These are phyloP conservation scores for Isoetes engelmannii DNA, from an alignment of 83 land plant species.

Conservation along the genomic window DNA sequence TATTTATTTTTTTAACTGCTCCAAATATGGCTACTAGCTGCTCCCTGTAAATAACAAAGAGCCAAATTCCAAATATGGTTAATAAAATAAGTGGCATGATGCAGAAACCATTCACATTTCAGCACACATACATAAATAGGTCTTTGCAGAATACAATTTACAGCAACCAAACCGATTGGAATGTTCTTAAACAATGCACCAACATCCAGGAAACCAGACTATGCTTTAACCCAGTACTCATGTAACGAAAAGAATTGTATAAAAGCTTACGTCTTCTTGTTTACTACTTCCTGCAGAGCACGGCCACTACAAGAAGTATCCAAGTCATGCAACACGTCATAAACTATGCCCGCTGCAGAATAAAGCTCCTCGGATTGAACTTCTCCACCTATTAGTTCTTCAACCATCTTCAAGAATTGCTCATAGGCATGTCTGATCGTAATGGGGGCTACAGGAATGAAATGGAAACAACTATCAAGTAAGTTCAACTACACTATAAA, in stretches of 20 bases:
- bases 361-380: conserved; percentile 52
- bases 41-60: conserved; percentile 10
- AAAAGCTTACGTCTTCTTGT: conserved; percentile 39
- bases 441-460: conserved; percentile 42
- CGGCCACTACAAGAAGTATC: neutral
- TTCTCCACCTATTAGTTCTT: conserved; percentile 61
- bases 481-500: neutral
- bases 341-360: conserved; percentile 48
- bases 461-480: neutral
- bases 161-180: too few relatives aligned
- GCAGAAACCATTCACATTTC: too few relatives aligned
- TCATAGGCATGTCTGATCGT: conserved; percentile 58
- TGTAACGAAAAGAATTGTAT: too few relatives aligned
- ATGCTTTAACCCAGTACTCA: too few relatives aligned
- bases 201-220: too few relatives aligned
- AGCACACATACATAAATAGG: too few relatives aligned
- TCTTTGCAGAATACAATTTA: too few relatives aligned
- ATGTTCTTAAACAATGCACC: too few relatives aligned
- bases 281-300: neutral
- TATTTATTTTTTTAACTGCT: conserved; percentile 2
- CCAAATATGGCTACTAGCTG: conserved; percentile 22
- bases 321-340: conserved; percentile 34
- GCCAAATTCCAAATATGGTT: too few relatives aligned
- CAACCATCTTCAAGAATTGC: conserved; percentile 50
- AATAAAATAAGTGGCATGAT: too few relatives aligned